Conservation (phyloP, 2,329 filamentous ascomycete genomes). For the Pseudogymnoascus sp. region DNA sequence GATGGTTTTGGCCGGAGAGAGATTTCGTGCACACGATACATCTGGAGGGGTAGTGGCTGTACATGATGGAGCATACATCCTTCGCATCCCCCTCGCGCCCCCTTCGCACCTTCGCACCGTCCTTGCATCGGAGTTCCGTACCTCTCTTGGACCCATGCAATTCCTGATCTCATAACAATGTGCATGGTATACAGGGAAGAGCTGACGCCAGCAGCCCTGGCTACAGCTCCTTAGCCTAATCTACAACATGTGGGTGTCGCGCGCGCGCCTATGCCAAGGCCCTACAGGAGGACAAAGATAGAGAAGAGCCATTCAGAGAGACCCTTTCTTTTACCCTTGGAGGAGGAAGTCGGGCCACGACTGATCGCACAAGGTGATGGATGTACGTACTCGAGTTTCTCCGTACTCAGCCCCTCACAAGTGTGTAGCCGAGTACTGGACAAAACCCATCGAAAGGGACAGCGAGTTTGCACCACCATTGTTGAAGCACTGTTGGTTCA, state of each 20-base stretch:
- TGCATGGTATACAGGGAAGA: not conserved
- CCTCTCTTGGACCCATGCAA: not conserved
- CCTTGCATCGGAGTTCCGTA: not conserved
- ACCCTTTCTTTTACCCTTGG: not conserved
- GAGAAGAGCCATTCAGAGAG: not conserved
- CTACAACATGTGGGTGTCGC: not conserved
- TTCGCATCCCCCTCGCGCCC: not conserved
- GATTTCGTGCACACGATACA: not conserved
- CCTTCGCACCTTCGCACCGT: not conserved
- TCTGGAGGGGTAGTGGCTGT: not conserved
- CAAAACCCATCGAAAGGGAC: not conserved
- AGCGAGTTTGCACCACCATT: not conserved
- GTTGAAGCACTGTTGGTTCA: not conserved
- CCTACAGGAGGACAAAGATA: not conserved
- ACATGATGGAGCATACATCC: not conserved
- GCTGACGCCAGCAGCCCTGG: not conserved
- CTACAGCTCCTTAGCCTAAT: constrained; percentile 2
- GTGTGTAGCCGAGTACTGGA: not conserved
- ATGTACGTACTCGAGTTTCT: not conserved
- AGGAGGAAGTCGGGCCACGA: not conserved
- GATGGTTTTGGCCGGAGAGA: not conserved
- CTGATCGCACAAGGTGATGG: not conserved
- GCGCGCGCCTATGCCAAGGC: not conserved
- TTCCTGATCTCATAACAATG: not conserved
- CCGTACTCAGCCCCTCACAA: not conserved